These are phyloP conservation scores for Didymella arachidicola DNA, from an alignment of 2,329 filamentous ascomycete species.

Conservation along the genomic window DNA sequence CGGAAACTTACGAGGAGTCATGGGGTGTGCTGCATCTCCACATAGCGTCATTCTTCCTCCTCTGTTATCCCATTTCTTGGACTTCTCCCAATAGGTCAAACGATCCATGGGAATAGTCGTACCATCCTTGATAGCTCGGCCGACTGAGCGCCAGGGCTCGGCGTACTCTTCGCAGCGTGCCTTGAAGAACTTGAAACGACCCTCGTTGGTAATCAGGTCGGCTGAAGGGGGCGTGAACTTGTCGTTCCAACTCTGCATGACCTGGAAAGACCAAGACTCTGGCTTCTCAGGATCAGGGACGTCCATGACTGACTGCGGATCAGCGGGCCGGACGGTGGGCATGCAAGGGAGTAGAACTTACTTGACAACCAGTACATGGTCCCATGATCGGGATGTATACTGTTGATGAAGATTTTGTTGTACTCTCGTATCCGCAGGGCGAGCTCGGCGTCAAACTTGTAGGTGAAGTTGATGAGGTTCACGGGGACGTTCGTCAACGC, in stretches of 20 bases:
- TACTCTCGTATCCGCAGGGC: conserved; percentile 22
- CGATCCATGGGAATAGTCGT: conserved; percentile 38
- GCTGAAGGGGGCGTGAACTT: conserved; percentile 22
- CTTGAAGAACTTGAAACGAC: conserved; percentile 34
- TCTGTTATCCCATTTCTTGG: conserved; percentile 43
- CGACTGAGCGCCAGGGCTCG: conserved; percentile 42
- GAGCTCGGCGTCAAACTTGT: conserved; percentile 26
- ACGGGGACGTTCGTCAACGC: conserved; percentile 28
- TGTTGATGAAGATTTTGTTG: conserved; percentile 33
- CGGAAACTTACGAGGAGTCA: conserved; percentile 43
- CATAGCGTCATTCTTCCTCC: conserved; percentile 45
- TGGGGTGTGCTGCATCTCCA: conserved; percentile 51
- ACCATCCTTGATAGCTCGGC: conserved; percentile 32
- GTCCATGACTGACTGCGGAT: conserved; percentile 37
- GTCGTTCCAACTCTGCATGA: conserved; percentile 36
- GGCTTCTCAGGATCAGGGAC: conserved; percentile 38
- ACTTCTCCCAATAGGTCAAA: conserved; percentile 43
- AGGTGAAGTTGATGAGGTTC: conserved; percentile 37
- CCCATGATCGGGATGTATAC: conserved; percentile 35
- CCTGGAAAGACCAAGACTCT: conserved; percentile 44
- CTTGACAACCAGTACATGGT: conserved; percentile 37
- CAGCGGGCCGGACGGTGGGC: conserved; percentile 10
- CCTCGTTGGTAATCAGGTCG: conserved; percentile 26
- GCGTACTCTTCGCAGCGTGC: conserved; percentile 33
- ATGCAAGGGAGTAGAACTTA: conserved; percentile 22